Conservation (phyloP, 2,329 filamentous ascomycete species). For the Fusarium incarnatum region DNA sequence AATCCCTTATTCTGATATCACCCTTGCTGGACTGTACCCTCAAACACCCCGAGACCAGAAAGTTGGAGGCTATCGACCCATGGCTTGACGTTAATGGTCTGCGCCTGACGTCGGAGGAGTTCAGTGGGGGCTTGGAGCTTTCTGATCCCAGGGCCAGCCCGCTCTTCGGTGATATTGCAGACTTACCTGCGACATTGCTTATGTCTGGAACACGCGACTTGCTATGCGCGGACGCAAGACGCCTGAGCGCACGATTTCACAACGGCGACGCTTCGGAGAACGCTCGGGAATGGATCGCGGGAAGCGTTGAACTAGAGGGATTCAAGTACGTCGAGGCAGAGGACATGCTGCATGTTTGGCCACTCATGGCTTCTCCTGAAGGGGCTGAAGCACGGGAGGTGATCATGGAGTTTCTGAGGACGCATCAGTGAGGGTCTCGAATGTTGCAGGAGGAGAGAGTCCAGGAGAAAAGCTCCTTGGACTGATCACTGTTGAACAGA, state of each 20-base stretch:
- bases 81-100: no score
- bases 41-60: accelerated
- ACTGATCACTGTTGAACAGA: no score
- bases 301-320: background rate
- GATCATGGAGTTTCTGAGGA: background rate
- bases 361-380: background rate
- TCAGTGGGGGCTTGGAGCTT: accelerated
- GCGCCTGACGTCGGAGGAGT: no score
- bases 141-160: background rate
- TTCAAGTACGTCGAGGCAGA: constrained; percentile 5
- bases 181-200: background rate
- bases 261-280: accelerated
- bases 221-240: background rate
- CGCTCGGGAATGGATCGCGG: accelerated
- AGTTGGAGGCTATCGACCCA: no score
- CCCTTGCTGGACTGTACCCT: no score
- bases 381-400: background rate
- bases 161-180: background rate
- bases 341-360: constrained; percentile 3
- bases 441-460: no score
- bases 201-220: background rate
- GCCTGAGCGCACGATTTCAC: accelerated
- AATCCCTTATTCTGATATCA: no score
- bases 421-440: no score
- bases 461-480: no score